Percentiles rank a stretch among this genome's conserved stretches.
Evolutionary conservation across 306 rosid species (phyloP).

Genomic region (Abrus pulchellus): DNA sequence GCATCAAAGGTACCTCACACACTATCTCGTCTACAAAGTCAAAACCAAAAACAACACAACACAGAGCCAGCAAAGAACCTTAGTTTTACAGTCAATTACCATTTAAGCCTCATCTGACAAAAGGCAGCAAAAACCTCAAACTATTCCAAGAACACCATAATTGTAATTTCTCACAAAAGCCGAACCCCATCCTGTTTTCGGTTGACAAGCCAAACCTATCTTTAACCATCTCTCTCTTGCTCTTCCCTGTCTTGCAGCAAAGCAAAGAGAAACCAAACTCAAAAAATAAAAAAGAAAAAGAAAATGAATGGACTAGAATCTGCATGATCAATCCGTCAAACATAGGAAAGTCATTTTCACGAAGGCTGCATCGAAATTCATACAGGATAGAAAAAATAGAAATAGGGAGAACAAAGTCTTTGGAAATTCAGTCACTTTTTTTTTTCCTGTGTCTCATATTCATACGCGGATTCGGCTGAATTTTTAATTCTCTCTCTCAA

Average conservation of each 20-base stretch:
- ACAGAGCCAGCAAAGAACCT: conserved; percentile 11
- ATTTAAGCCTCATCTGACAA: conserved; percentile 22
- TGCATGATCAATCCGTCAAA: conserved; percentile 61
- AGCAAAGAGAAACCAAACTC: not conserved
- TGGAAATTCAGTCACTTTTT: conserved; percentile 55
- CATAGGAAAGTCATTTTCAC: conserved; percentile 60
- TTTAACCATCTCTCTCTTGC: conserved; percentile 25
- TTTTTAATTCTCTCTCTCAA: conserved; percentile 9
- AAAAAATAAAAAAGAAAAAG: not conserved
- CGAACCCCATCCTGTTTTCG: conserved; percentile 9
- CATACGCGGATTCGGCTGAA: conserved; percentile 62
- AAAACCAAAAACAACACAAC: conserved; percentile 42
- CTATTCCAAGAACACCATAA: conserved; percentile 31
- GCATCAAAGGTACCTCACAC: conserved; percentile 11
- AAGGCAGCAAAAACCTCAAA: not conserved
- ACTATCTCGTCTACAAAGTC: conserved; percentile 40
- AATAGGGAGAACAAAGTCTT: conserved; percentile 35
- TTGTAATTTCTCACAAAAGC: conserved; percentile 52
- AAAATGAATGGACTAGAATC: conserved; percentile 59
- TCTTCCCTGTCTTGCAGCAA: conserved; percentile 7
- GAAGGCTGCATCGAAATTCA: conserved; percentile 46
- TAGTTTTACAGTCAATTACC: not conserved
- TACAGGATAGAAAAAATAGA: conserved; percentile 28
- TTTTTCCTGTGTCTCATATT: not conserved
- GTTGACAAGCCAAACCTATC: conserved; percentile 47